Conservation (phyloP, 768 basidiomycete species). For the Coprinellus aureogranulatus region DNA sequence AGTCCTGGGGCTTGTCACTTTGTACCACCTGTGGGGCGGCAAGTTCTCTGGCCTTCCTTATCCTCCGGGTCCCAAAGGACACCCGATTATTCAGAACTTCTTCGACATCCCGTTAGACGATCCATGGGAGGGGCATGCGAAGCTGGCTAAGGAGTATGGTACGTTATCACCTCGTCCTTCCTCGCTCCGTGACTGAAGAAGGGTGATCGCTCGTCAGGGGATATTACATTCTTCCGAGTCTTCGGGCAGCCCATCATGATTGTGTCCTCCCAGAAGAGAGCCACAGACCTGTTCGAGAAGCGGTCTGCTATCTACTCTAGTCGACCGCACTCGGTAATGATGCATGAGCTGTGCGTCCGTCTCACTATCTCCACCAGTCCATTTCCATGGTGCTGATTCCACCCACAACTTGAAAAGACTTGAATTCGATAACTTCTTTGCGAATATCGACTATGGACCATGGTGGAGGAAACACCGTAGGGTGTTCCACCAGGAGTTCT, state of each 20-base stretch:
- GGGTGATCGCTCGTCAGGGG: neutral
- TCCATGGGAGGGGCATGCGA: constrained; percentile 13
- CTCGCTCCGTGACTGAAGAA: neutral
- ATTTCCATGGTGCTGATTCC: too few relatives aligned
- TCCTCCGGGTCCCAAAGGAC: constrained; percentile 10
- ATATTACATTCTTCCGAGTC: constrained; percentile 8
- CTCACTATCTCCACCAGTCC: neutral
- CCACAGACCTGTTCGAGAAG: constrained; percentile 8
- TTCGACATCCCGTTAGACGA: constrained; percentile 12
- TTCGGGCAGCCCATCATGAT: constrained; percentile 7
- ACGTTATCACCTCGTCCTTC: neutral
- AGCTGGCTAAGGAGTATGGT: constrained; percentile 17
- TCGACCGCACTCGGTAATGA: constrained; percentile 27
- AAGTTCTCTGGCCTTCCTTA: neutral
- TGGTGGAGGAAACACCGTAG: constrained; percentile 22
- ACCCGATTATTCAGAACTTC: constrained; percentile 17
- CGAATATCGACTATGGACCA: constrained; percentile 32
- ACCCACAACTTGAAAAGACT: neutral
- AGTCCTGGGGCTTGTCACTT: too few relatives aligned
- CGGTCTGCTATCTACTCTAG: constrained; percentile 7
- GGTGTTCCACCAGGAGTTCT: constrained; percentile 24
- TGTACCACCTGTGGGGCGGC: too few relatives aligned
- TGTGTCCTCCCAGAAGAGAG: neutral
- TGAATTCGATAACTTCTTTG: constrained; percentile 43
- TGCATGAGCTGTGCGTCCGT: constrained; percentile 41